A percentile compares a stretch with the other conserved stretches of the same genome.
Evolutionary conservation across 768 basidiomycete species (phyloP).

Genomic region (Xerocomus spinulosus): DNA sequence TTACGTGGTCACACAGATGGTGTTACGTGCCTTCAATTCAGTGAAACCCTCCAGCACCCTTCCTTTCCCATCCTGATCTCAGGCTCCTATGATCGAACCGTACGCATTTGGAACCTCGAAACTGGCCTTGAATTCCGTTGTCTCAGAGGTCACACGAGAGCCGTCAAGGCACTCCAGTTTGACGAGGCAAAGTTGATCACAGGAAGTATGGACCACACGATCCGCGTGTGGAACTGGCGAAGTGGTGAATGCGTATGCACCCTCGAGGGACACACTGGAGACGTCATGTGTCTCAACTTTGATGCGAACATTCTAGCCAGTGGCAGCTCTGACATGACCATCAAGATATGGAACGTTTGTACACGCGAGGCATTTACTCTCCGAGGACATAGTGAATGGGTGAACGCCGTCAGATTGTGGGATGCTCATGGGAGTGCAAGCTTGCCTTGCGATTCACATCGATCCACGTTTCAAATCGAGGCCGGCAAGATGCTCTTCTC

Average conservation of each 20-base stretch:
- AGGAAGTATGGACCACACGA: slow-evolving; percentile 91
- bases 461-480: slow-evolving; percentile 51
- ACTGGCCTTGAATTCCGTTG: slow-evolving; percentile 79
- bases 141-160: slow-evolving; percentile 86
- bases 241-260: slow-evolving; percentile 84
- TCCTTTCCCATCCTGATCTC: slow-evolving; percentile 94
- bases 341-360: slow-evolving; percentile 92
- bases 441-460: slow-evolving; percentile 18
- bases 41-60: slow-evolving; percentile 76
- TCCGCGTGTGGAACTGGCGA: slow-evolving; percentile 96
- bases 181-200: slow-evolving; percentile 95
- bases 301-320: slow-evolving; percentile 89
- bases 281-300: slow-evolving; percentile 87
- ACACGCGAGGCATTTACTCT: slow-evolving; percentile 90
- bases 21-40: slow-evolving; percentile 96
- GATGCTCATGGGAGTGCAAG: slow-evolving; percentile 39
- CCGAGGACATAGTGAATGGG: slow-evolving; percentile 93
- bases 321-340: slow-evolving; percentile 90
- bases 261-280: slow-evolving; percentile 85
- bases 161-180: slow-evolving; percentile 91
- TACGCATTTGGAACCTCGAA: slow-evolving; percentile 95
- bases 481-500: slow-evolving; percentile 96
- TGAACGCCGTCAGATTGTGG: slow-evolving; percentile 93
- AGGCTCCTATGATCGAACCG: slow-evolving; percentile 93
- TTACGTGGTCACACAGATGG: slow-evolving; percentile 93